A percentile compares a stretch with the other conserved stretches of the same genome.
phyloP scores from a whole-genome alignment of 441 rosid species.

The Euphorbia schlechtendalii region DNA sequence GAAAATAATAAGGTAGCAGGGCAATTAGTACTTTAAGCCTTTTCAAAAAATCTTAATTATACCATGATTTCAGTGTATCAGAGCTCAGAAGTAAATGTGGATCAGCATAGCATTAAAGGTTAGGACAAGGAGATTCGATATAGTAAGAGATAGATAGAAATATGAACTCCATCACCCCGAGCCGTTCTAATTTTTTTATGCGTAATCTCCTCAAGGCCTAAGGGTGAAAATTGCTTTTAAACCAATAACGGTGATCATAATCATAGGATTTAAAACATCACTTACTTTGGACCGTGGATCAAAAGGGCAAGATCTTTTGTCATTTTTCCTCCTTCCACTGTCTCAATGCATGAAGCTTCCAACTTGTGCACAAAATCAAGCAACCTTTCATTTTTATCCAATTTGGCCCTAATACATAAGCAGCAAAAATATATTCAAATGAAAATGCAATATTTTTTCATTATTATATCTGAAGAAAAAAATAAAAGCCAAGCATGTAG shows the following conservation, averaged over 20 bases:
- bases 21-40: too few relatives aligned
- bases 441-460: too few relatives aligned
- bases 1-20: too few relatives aligned
- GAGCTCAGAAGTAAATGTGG: neutral
- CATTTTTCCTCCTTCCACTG: constrained; percentile 86
- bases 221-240: too few relatives aligned
- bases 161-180: too few relatives aligned
- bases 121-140: neutral
- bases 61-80: neutral
- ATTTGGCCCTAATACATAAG: constrained; percentile 53
- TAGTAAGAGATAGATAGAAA: neutral
- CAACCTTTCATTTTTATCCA: constrained; percentile 64
- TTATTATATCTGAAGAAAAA: neutral
- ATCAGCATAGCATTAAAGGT: neutral
- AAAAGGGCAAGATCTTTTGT: constrained; percentile 93
- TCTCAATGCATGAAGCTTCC: constrained; percentile 74
- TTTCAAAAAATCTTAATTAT: too few relatives aligned
- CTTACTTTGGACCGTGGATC: constrained; percentile 75
- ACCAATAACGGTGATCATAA: neutral
- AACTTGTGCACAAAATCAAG: constrained; percentile 71
- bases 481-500: neutral
- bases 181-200: too few relatives aligned
- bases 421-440: neutral
- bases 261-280: neutral
- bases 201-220: too few relatives aligned